These are phyloP conservation scores for Tolypocladium guangdongense DNA, from an alignment of 2,329 filamentous ascomycete genomes.

Conservation along the genomic window DNA sequence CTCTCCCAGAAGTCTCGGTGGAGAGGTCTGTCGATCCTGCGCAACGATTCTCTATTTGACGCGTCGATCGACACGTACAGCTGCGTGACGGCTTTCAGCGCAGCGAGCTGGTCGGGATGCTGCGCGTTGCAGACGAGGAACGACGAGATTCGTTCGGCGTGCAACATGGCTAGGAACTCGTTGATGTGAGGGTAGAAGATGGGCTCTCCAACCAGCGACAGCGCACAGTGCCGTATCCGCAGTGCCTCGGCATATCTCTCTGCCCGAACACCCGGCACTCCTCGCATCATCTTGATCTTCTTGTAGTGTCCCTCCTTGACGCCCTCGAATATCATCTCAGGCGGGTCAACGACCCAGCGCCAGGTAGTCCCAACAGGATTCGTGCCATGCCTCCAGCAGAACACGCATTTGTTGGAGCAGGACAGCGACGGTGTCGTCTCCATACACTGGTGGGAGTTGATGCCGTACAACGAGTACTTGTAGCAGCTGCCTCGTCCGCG, in stretches of 20 bases:
- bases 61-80: constrained; percentile 96
- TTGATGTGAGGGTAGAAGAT: constrained; percentile 99
- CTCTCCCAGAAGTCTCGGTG: constrained; percentile 97
- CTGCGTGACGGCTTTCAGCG: constrained; percentile 79
- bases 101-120: constrained; percentile 80
- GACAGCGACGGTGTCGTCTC: constrained; percentile 92
- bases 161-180: constrained; percentile 74
- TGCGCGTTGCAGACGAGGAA: constrained; percentile 97
- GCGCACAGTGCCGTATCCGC: constrained; percentile 83
- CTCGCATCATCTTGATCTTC: constrained; percentile 95
- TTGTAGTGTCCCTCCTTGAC: constrained; percentile 89
- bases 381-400: constrained; percentile 96
- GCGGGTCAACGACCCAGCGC: constrained; percentile 91
- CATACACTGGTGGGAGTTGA: constrained; percentile 95
- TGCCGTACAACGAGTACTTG: constrained; percentile 96
- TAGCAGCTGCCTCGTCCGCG: constrained; percentile 92
- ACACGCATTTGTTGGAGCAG: constrained; percentile 97
- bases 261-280: constrained; percentile 82
- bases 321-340: constrained; percentile 79
- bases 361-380: constrained; percentile 95
- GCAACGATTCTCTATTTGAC: constrained; percentile 75
- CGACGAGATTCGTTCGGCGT: constrained; percentile 76
- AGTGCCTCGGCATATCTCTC: constrained; percentile 90
- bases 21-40: constrained; percentile 81
- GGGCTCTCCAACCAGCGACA: constrained; percentile 90